Base-by-base conservation (phyloP, 495 filamentous ascomycete genomes). In the Polyplosphaeria fusca region DNA sequence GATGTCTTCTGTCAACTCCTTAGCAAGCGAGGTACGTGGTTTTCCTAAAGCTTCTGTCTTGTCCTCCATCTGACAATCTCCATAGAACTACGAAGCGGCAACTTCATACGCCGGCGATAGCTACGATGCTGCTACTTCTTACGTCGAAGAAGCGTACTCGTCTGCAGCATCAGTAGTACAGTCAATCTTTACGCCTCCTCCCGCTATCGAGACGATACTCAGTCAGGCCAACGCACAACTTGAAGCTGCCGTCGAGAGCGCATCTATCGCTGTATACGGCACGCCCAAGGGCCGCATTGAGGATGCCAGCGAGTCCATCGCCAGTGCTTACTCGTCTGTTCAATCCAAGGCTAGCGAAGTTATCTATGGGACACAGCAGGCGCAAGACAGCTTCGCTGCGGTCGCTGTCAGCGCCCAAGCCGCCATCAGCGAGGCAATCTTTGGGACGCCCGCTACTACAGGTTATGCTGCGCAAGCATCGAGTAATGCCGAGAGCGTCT, bases 181-280 rank as follows among this genome's bases (percentile, higher is more conserved):
- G 26, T 68, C 76, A 11, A 58, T 74, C 25, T 79, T 81, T 60
- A 84, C 84, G 0, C 78, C 78, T 13, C 78, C 81, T 9, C 77
- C 83, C 19, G 71, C 73, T 13, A 53, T 87, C 23, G 84, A 87
- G 55, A 72, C 76, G 35, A 79, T 86, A 38, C 68, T 87, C 41
- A 73, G 76, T 9, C 67, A 76, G 13, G 82, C 78, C 16, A 80
- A 73, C 56, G 73, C 78, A 4, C 79, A 82, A 55, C 70, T 86
- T 35, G 75, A 82, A 47, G 71, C 76, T 16, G 83, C 78, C 19
- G 77, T 86, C 20, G 77, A 80, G n/a, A 82, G 79, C 23, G 83
- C 80, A 2, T 82, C 76, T 51, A 65, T 73, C 13, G 80, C 83
- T 43, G 67, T 84, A 40, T 86, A 86, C 66, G 85, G 84, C 28